Base-by-base conservation (phyloP, 2,329 filamentous ascomycete genomes). In the Aspergillus sp. region DNA sequence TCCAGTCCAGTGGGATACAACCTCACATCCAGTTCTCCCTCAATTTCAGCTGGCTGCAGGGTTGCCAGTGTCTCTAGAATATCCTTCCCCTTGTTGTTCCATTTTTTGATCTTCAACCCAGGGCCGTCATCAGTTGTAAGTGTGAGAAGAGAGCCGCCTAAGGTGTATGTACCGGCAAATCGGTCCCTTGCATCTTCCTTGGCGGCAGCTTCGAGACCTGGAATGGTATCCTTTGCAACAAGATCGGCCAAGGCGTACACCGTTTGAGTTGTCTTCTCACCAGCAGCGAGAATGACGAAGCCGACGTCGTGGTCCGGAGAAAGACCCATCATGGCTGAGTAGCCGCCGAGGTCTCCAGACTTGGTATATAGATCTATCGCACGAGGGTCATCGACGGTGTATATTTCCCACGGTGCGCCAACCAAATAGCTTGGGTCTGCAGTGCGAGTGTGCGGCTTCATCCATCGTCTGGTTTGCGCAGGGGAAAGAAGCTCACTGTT, bases 391-490 rank as follows among this genome's bases (percentile, higher is more conserved):
- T 56, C 37, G 35, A 64, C 62, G 9, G 61, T 62, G 17, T 61
- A 50, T 41, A 80, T 73, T 14, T 79, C 79, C 79, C 79, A 81
- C 1, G 79, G 79, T 27, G 73, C 73, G 6, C 77, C 76, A 1
- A 80, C 68, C 1, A 73, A 71, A 11, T 74, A 71, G 40, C 65
- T 58, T 1, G 76, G 62, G 33, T 77, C 75, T 4, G 77, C 70
- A 0, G 74, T 76, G 23, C 76, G 68, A 3, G 70, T 64, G 0
- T 64, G 61, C 0, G 79, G 79, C 51, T 78, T 78, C 19, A 82
- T 67, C 79, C 79, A 81, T 35, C 76, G 69, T n/a, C 75, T 70
- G 0, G 79, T 80, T 14, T 69, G 61, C 2, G 67, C 60, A 0
- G 70, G 62, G 0, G 71, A 58, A 0, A 81, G 63, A 1, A 80